These are phyloP conservation scores for Circinella umbellata DNA, from an alignment of 371 early-diverging fungal species.

Conservation along the genomic window DNA sequence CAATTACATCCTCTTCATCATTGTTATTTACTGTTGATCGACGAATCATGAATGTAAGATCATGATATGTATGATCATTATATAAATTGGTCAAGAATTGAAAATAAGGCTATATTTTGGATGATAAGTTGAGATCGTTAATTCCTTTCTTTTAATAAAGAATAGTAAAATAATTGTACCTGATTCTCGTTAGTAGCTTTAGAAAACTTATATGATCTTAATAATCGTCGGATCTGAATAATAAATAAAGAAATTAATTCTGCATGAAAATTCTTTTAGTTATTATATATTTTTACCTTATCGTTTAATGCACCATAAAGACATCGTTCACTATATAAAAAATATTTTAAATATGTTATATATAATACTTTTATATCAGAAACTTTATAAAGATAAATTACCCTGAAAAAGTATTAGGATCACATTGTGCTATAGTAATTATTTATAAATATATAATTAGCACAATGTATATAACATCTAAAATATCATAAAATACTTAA, in stretches of 20 bases:
- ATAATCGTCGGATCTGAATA: constrained; percentile 31
- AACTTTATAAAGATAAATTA: constrained; percentile 6
- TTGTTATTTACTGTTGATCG: neutral
- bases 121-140: too few relatives aligned
- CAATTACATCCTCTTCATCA: neutral
- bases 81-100: constrained; percentile 35
- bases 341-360: neutral
- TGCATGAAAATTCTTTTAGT: neutral
- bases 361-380: neutral
- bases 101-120: constrained; percentile 24
- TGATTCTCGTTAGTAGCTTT: constrained; percentile 47
- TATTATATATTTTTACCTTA: constrained; percentile 4
- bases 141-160: neutral
- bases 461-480: neutral
- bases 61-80: constrained; percentile 28
- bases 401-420: constrained; percentile 48
- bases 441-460: neutral
- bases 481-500: neutral
- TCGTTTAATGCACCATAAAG: constrained; percentile 43
- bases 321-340: constrained; percentile 35
- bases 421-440: constrained; percentile 40
- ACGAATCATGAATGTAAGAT: constrained; percentile 36
- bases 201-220: constrained; percentile 42
- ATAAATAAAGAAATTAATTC: neutral
- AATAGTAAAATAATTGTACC: neutral